Base-by-base conservation (phyloP, 2,329 filamentous ascomycete species). In the Xylaria sp. region DNA sequence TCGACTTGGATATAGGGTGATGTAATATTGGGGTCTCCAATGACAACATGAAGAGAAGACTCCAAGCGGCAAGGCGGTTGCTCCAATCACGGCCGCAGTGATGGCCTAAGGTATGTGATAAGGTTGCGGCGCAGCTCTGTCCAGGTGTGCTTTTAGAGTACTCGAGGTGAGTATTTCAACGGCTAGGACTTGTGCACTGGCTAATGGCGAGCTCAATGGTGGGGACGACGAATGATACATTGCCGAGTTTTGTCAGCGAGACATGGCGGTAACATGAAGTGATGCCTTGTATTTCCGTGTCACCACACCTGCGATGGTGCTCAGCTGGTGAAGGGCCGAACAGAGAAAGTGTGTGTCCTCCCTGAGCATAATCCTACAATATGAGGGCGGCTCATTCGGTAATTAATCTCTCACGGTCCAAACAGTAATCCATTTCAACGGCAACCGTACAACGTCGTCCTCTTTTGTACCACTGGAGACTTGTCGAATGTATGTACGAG, bases 201-300 rank as follows among this genome's bases (percentile, higher is more conserved):
- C 55, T 37, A 28, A 46, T 59, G 46, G 60, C 59, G 48, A 39
- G 31, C 55, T 59, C 44, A 54, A 63, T 18, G 20, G 48, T 18
- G 39, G 50, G 48, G 37, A 52, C 48, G 37, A 28, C n/a, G n/a
- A 48, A 18, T 18, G 13, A 23, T 25, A 15, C 2, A 20, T 10
- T 3, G 44, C 37, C 20, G 5, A 13, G n/a, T 5, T 55, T 39
- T 39, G 28, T 46, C 46, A 34, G 39, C 28, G 4, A 41, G 20
- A 55, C n/a, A 10, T 9, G 37, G 18, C 13, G 20, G 48, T 54
- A 12, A 18, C 20, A 34, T 12, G 31, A 41, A 39, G 18, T 18
- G 15, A 44, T 48, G n/a, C n/a, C 34, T 44, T 25, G 23, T 31
- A 28, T 10, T 5, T 1, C 10, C 9, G 18, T 39, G 12, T 41